Evolutionary conservation across 2,329 filamentous ascomycete genomes (phyloP), one percentile per base, ranked within the genome.

Genomic region (Ascosphaera apis): DNA sequence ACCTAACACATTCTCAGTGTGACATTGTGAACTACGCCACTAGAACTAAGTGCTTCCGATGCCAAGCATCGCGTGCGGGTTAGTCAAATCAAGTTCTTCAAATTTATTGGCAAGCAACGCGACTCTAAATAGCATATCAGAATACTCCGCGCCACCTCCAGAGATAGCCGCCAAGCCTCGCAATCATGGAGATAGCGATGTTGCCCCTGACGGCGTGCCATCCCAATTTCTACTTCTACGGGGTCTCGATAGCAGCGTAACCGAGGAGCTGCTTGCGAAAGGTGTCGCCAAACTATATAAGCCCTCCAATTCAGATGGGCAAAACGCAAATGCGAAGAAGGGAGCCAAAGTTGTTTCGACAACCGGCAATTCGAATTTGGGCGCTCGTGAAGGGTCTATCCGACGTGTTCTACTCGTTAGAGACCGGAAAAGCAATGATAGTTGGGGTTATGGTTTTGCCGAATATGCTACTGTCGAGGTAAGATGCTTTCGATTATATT

Each of bases 361-460:
- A 3, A 67, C 64, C 8, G 62, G 65, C 12, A 60, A 69, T 27
- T 62, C 66, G 15, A 73, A 75, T 9, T 61, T 74, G 1, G 80
- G 80, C 28, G 80, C 81, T 3, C 69, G 66, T 38, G 71, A 75
- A 21, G 72, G 74, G 15, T 81, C 78, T n/a, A 57, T 91, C 6
- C 69, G 76, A 41, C 71, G 81, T 36, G 71, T 88, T 1, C 69
- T 88, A 41, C 57, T 91, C 17, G 73, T 88, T 46, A 69, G 81
- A 37, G 77, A 86, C 48, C 66, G 72, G 32, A 64, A 62, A 40
- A 76, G 65, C 3, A 67, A 80, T 37, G 73, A 79, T 40, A 81
- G 75, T 36, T 79, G 78, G 64, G 69, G 74, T 44, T 91, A 81
- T 46, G 81, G 80, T 0, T 91, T 91, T 53, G 81, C 74, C 1